Evolutionary conservation across 1,284 basidiomycete species (phyloP).

Genomic region (Fomitopsis schrenkii): DNA sequence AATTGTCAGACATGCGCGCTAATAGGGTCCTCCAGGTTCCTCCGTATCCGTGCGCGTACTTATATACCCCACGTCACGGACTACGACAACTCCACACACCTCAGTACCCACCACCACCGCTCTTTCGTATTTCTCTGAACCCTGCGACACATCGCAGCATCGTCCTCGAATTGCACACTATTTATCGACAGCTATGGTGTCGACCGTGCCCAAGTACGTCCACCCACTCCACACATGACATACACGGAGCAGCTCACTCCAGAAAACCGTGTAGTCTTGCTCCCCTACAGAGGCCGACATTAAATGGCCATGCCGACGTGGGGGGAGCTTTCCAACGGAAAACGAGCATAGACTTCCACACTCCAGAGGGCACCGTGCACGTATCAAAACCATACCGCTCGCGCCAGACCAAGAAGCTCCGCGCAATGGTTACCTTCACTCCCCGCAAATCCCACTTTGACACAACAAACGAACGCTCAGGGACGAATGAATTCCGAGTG

Average conservation of each 20-base stretch:
- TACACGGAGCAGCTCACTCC: not conserved
- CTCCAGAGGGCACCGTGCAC: slow-evolving; percentile 63
- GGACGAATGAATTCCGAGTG: slow-evolving; percentile 83
- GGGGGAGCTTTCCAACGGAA: slow-evolving; percentile 9
- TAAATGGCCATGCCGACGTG: not conserved
- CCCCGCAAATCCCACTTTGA: slow-evolving; percentile 86
- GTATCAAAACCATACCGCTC: slow-evolving; percentile 74
- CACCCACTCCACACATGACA: not conserved
- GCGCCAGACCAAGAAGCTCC: slow-evolving; percentile 59
- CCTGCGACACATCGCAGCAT: not conserved
- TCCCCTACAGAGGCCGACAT: not conserved
- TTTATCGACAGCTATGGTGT: not conserved
- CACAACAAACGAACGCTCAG: slow-evolving; percentile 67
- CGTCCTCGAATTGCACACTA: not conserved
- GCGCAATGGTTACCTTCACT: slow-evolving; percentile 77
- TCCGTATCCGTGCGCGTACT: not conserved
- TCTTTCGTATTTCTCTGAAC: not conserved
- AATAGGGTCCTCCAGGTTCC: too few relatives aligned
- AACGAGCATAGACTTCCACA: slow-evolving; percentile 45
- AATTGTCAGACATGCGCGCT: too few relatives aligned
- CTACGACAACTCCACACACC: too few relatives aligned
- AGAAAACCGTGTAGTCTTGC: not conserved
- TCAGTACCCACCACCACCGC: not conserved
- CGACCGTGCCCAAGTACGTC: not conserved
- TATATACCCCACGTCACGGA: not conserved